These are phyloP conservation scores for Prunus campanulata DNA, from an alignment of 306 rosid genomes.

Conservation along the genomic window DNA sequence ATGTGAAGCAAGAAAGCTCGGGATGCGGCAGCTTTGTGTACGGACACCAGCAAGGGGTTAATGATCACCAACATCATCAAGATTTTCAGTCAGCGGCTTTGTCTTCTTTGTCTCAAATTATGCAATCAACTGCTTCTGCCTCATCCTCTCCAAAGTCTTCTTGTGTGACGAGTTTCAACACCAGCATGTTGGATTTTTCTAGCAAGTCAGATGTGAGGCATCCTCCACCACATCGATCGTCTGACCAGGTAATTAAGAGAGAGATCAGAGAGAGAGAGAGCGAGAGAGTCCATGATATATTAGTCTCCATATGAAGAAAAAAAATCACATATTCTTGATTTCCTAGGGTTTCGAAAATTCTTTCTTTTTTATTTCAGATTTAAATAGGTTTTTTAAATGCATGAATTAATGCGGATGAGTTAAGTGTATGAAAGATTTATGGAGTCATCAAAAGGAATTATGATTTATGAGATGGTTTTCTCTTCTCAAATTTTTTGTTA, in stretches of 20 bases:
- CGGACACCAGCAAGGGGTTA: constrained; percentile 28
- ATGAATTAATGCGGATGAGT: background rate
- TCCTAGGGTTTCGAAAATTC: background rate
- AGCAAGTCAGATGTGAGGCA: constrained; percentile 46
- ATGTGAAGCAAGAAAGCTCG: constrained; percentile 63
- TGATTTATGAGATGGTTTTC: background rate
- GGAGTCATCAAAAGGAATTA: background rate
- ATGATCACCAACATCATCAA: constrained; percentile 24
- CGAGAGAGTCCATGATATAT: background rate
- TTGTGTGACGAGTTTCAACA: constrained; percentile 72
- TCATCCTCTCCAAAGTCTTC: constrained; percentile 66
- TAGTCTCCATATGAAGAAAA: background rate
- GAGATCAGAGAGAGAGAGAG: background rate
- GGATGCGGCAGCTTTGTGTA: constrained; percentile 48
- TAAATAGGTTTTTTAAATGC: background rate
- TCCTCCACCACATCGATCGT: constrained; percentile 63
- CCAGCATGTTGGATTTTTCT: constrained; percentile 78
- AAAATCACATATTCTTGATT: background rate
- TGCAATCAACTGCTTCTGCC: constrained; percentile 22
- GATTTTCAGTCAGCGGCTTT: constrained; percentile 36
- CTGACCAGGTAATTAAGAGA: constrained; percentile 54
- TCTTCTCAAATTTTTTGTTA: background rate
- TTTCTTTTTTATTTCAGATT: background rate
- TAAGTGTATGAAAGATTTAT: background rate
- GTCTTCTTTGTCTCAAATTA: constrained; percentile 51